phyloP scores from a whole-genome alignment of 2,329 filamentous ascomycete genomes.

The Leptographium lundbergii region DNA sequence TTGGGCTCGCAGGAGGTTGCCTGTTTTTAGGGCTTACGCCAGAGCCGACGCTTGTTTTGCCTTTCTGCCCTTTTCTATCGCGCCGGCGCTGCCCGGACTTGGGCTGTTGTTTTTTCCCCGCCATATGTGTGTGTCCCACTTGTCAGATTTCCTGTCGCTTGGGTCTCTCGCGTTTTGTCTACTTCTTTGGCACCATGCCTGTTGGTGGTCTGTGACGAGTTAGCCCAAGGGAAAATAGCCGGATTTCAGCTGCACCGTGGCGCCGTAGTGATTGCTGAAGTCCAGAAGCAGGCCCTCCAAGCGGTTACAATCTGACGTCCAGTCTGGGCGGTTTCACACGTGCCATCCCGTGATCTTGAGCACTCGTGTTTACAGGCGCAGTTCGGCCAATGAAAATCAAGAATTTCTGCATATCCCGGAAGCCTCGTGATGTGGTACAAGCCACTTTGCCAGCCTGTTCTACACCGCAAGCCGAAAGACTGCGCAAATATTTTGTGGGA shows the following conservation, averaged over 20 bases:
- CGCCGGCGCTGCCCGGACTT: neutral
- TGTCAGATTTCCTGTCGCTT: neutral
- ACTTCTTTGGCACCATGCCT: too few species aligned
- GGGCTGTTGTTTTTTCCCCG: neutral
- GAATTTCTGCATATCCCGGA: neutral
- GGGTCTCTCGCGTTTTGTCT: too few species aligned
- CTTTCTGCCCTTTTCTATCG: neutral
- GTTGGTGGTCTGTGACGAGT: too few species aligned
- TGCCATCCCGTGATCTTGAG: neutral
- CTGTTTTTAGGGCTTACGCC: neutral
- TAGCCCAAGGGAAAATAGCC: neutral
- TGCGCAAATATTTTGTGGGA: too few species aligned
- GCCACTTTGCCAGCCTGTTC: neutral
- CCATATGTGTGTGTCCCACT: neutral
- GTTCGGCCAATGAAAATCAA: neutral
- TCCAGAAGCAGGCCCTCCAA: neutral
- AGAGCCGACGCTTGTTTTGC: neutral
- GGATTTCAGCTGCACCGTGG: neutral
- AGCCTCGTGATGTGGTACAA: neutral
- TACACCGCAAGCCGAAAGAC: too few species aligned
- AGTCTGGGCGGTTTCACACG: too few species aligned
- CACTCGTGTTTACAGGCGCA: neutral
- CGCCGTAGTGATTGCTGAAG: neutral
- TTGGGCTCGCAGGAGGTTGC: neutral
- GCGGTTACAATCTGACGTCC: neutral